These are phyloP conservation scores for Solanum dulcamara DNA, from an alignment of 257 asterid genomes.

Conservation along the genomic window DNA sequence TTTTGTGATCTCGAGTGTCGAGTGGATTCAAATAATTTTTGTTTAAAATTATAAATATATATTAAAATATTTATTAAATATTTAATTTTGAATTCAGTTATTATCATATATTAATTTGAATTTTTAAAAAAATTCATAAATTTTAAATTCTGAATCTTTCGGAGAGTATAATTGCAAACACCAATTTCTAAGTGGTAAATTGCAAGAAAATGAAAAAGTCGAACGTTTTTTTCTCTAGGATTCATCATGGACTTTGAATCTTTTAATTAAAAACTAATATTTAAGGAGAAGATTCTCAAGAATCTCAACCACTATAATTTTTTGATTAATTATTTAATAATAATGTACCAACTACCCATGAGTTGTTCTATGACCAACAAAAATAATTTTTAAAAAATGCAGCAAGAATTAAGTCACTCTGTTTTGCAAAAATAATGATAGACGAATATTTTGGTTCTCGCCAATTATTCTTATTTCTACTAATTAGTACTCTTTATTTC, in stretches of 20 bases:
- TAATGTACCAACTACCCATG: neutral
- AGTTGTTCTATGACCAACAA: neutral
- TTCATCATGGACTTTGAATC: neutral
- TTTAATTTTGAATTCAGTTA: neutral
- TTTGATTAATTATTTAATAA: neutral
- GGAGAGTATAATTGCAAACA: neutral
- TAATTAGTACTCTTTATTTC: neutral
- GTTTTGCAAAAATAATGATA: neutral
- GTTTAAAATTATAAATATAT: neutral
- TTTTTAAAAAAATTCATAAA: neutral
- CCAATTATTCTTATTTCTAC: neutral
- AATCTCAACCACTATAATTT: neutral
- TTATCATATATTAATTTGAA: neutral
- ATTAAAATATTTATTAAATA: neutral
- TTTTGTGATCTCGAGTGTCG: too few species aligned
- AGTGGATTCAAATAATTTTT: too few species aligned
- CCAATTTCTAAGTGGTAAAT: neutral
- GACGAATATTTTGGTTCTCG: neutral
- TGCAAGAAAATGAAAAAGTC: neutral
- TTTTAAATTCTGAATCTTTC: neutral
- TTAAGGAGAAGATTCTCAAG: neutral
- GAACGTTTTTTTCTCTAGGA: neutral
- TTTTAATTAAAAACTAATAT: neutral
- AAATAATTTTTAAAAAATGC: neutral
- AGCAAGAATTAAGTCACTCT: neutral